A percentile compares a stretch with the other conserved stretches of the same genome.
Conservation (phyloP, 2,329 filamentous ascomycete species). For the Zymoseptoria tritici region DNA sequence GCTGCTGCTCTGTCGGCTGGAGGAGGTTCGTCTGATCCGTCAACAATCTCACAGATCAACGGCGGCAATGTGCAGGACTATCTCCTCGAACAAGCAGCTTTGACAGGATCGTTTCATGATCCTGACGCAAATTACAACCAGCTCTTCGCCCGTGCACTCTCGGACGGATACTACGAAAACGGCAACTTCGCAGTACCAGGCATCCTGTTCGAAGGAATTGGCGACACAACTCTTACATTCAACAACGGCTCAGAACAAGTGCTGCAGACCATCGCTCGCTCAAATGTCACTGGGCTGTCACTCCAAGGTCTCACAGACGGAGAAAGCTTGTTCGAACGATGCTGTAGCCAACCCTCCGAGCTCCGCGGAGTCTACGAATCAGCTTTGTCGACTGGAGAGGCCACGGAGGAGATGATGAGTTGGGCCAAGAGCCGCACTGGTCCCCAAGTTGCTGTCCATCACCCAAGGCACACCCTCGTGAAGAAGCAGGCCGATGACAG, state of each 20-base stretch:
- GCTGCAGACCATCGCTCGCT: neutral
- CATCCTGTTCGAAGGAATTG: neutral
- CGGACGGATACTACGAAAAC: slow-evolving; percentile 5
- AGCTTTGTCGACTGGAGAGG: neutral
- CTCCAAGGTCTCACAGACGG: slow-evolving; percentile 34
- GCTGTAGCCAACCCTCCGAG: slow-evolving; percentile 20
- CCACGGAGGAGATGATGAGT: neutral
- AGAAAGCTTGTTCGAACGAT: slow-evolving; percentile 34
- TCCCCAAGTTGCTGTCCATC: neutral
- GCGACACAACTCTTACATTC: slow-evolving; percentile 1
- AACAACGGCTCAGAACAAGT: slow-evolving; percentile 1
- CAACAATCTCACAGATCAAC: slow-evolving; percentile 33
- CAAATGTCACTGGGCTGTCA: neutral
- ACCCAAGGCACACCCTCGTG: slow-evolving; percentile 4
- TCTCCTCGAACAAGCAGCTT: slow-evolving; percentile 27
- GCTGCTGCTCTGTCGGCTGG: slow-evolving; percentile 7
- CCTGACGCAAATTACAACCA: slow-evolving; percentile 36
- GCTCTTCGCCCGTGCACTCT: slow-evolving; percentile 30
- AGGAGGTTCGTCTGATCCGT: slow-evolving; percentile 24
- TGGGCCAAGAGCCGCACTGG: neutral
- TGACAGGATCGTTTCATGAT: slow-evolving; percentile 31
- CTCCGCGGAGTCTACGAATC: neutral
- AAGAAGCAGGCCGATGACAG: slow-evolving; percentile 4
- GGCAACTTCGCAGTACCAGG: neutral
- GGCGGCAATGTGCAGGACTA: slow-evolving; percentile 29